Evolutionary conservation across 345 rosid genomes (phyloP).

Genomic region (Acer saccharum): DNA sequence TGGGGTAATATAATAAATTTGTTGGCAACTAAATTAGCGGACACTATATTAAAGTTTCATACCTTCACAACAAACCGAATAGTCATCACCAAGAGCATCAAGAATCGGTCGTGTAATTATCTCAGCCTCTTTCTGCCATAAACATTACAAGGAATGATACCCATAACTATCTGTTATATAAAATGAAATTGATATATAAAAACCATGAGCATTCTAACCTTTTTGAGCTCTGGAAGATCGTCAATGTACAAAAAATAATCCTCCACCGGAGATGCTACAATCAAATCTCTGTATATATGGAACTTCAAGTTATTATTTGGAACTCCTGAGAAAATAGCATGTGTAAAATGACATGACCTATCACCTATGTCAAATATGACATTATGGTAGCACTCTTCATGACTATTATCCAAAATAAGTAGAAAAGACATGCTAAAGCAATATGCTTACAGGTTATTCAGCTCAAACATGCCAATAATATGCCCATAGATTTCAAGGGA

Average conservation of each 20-base stretch:
- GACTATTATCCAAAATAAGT: constrained; percentile 1
- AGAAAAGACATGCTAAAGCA: constrained; percentile 2
- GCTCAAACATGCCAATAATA: constrained; percentile 95
- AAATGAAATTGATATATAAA: background rate
- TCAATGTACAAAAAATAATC: constrained; percentile 82
- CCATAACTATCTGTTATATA: constrained; percentile 7
- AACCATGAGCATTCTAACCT: constrained; percentile 45
- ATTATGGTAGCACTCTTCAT: background rate
- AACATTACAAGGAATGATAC: constrained; percentile 7
- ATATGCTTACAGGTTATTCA: constrained; percentile 82
- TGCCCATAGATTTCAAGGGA: constrained; percentile 89
- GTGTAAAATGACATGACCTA: background rate
- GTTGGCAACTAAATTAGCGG: background rate
- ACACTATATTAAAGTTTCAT: constrained; percentile 13
- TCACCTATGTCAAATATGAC: constrained; percentile 1
- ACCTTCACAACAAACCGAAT: constrained; percentile 82
- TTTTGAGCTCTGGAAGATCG: constrained; percentile 64
- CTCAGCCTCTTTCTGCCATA: constrained; percentile 61
- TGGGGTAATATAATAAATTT: background rate
- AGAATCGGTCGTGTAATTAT: constrained; percentile 57
- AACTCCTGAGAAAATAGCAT: constrained; percentile 15
- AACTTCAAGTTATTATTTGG: constrained; percentile 23
- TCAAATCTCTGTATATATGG: constrained; percentile 71
- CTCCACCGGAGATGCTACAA: constrained; percentile 92
- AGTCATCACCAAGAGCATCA: constrained; percentile 84